phyloP scores from a whole-genome alignment of 495 filamentous ascomycete genomes.

The Podospora pseudoanserina region DNA sequence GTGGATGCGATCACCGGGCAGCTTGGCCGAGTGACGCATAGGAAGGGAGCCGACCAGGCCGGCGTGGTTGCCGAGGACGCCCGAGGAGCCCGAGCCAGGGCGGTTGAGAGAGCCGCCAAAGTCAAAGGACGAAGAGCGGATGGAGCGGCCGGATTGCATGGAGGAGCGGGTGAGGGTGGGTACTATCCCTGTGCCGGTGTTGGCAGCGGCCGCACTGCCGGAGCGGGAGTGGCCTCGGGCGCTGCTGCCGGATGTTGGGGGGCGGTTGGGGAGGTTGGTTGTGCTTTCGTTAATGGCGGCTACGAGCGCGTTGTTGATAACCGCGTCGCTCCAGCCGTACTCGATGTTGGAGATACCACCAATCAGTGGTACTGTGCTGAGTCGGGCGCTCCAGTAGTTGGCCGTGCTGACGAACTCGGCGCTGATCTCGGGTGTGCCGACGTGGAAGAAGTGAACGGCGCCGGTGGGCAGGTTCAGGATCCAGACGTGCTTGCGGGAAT shows the following conservation, averaged over 20 bases:
- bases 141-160: slow-evolving; percentile 42
- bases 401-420: slow-evolving; percentile 90
- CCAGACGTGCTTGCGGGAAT: slow-evolving; percentile 88
- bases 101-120: slow-evolving; percentile 41
- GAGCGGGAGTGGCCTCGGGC: slow-evolving; percentile 38
- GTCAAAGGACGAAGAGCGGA: slow-evolving; percentile 43
- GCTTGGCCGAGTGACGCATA: slow-evolving; percentile 38
- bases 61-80: slow-evolving; percentile 52
- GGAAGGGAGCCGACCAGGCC: slow-evolving; percentile 37
- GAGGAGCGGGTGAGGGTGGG: slow-evolving; percentile 31
- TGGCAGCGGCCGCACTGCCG: slow-evolving; percentile 37
- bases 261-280: slow-evolving; percentile 16
- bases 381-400: slow-evolving; percentile 95
- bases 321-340: slow-evolving; percentile 91
- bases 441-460: slow-evolving; percentile 95
- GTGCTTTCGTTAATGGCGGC: slow-evolving; percentile 45
- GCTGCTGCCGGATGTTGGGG: slow-evolving; percentile 28
- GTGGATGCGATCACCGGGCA: slow-evolving; percentile 81
- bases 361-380: slow-evolving; percentile 87
- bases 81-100: slow-evolving; percentile 58
- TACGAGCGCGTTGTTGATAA: slow-evolving; percentile 73
- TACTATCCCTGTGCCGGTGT: slow-evolving; percentile 7
- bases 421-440: slow-evolving; percentile 90
- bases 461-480: slow-evolving; percentile 88
- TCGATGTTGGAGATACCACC: slow-evolving; percentile 96